Percentiles rank a stretch among this genome's conserved stretches.
phyloP scores from a whole-genome alignment of 352 stramenopile species.

The Pythium sukuiense region DNA sequence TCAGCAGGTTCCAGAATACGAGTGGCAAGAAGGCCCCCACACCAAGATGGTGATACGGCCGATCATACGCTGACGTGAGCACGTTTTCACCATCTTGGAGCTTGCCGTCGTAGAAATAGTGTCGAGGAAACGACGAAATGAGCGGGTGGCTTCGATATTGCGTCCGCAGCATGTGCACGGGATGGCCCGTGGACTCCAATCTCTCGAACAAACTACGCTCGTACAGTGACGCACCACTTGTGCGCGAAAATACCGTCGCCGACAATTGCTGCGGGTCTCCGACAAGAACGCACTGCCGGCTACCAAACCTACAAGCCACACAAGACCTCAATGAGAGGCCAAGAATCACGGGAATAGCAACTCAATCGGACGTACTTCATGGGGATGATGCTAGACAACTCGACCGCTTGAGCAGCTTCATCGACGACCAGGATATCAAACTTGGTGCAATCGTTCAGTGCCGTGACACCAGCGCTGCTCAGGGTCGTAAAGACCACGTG shows the following conservation, averaged over 20 bases:
- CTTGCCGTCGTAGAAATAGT: constrained; percentile 86
- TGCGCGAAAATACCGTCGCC: constrained; percentile 92
- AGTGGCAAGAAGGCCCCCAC: constrained; percentile 67
- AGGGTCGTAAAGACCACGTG: constrained; percentile 94
- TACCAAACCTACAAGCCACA: constrained; percentile 66
- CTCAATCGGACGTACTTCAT: constrained; percentile 70
- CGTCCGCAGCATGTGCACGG: constrained; percentile 88
- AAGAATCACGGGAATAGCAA: not conserved
- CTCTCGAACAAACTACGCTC: constrained; percentile 92
- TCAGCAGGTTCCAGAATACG: constrained; percentile 87
- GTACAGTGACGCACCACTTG: constrained; percentile 82
- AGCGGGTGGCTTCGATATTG: constrained; percentile 86
- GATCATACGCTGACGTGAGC: constrained; percentile 53
- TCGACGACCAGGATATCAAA: constrained; percentile 88
- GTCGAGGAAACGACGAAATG: constrained; percentile 81
- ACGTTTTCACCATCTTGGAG: constrained; percentile 87
- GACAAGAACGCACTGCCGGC: constrained; percentile 90
- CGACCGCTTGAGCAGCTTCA: constrained; percentile 85
- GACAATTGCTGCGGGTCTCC: constrained; percentile 93
- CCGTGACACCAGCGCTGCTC: constrained; percentile 83
- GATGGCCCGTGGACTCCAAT: constrained; percentile 84
- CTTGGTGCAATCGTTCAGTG: constrained; percentile 69
- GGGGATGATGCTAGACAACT: constrained; percentile 86
- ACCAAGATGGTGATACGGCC: constrained; percentile 78
- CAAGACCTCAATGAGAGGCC: not conserved